These are phyloP conservation scores for Fusarium nanum DNA, from an alignment of 2,329 filamentous ascomycete species.

Conservation along the genomic window DNA sequence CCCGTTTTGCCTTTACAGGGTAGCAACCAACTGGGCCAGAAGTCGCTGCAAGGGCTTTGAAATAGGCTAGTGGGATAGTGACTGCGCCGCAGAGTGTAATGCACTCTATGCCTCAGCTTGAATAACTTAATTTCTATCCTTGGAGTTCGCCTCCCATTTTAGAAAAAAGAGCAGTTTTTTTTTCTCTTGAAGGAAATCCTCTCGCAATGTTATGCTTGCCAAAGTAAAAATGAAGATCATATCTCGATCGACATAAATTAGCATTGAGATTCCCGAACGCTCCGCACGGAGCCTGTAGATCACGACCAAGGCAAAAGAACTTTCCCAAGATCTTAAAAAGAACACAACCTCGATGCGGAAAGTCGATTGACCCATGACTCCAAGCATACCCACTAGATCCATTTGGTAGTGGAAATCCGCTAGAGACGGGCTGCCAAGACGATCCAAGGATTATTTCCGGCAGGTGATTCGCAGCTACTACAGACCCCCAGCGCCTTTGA, in stretches of 20 bases:
- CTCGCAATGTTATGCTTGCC: background rate
- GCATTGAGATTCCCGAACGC: slow-evolving; percentile 2
- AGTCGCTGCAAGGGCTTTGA: background rate
- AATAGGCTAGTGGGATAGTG: background rate
- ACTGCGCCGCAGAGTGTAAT: background rate
- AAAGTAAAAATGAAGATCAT: slow-evolving; percentile 1
- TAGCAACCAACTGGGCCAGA: background rate
- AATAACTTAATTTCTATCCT: background rate
- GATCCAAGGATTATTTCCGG: background rate
- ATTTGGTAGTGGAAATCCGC: slow-evolving; percentile 2
- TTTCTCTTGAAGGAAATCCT: background rate
- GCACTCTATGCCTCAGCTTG: background rate
- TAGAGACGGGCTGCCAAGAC: background rate
- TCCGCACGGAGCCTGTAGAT: slow-evolving; percentile 6
- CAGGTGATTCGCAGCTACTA: background rate
- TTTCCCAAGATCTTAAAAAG: background rate
- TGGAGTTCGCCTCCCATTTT: fast-evolving
- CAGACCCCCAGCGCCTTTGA: background rate
- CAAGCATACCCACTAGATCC: background rate
- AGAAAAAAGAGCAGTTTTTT: background rate
- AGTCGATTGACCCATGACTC: background rate
- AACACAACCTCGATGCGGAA: background rate
- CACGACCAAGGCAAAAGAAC: background rate
- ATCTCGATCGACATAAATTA: background rate
- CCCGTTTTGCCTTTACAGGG: background rate